Percentiles rank a stretch among this genome's conserved stretches.
These are phyloP conservation scores for Ochetophila trinervis DNA, from an alignment of 306 rosid genomes.

Conservation along the genomic window DNA sequence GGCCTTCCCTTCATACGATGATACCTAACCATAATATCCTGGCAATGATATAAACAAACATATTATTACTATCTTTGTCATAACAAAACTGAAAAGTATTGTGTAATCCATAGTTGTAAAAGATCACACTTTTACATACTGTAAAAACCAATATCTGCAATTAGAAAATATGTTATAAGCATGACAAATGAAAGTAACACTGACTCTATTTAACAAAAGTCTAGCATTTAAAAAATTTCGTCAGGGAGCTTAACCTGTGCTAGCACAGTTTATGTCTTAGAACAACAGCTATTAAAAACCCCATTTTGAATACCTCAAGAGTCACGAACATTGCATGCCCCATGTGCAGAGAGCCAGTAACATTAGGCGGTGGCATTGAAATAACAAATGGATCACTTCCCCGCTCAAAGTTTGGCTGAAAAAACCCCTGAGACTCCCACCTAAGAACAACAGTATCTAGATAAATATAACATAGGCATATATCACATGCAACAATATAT, in stretches of 20 bases:
- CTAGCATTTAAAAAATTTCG: background rate
- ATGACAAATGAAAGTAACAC: background rate
- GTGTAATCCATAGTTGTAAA: background rate
- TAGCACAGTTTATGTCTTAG: background rate
- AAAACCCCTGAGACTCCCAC: constrained; percentile 99
- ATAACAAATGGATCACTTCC: constrained; percentile 82
- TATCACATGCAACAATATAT: background rate
- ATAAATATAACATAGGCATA: background rate
- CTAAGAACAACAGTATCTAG: constrained; percentile 43
- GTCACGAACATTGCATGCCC: constrained; percentile 99
- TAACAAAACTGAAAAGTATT: background rate
- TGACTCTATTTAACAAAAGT: background rate
- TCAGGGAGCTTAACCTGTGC: background rate
- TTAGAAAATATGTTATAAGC: background rate
- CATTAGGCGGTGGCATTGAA: constrained; percentile 98
- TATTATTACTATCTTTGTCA: constrained; percentile 1
- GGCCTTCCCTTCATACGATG: constrained; percentile 96
- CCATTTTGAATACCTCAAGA: constrained; percentile 66
- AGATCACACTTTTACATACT: background rate
- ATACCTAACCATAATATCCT: constrained; percentile 98
- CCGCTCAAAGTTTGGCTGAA: constrained; percentile 64
- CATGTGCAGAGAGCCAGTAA: constrained; percentile 96
- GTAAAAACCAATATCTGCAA: background rate
- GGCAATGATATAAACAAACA: constrained; percentile 17
- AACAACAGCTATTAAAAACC: constrained; percentile 1